Conservation (phyloP, 345 rosid genomes). For the Gossypioides kirkii region DNA sequence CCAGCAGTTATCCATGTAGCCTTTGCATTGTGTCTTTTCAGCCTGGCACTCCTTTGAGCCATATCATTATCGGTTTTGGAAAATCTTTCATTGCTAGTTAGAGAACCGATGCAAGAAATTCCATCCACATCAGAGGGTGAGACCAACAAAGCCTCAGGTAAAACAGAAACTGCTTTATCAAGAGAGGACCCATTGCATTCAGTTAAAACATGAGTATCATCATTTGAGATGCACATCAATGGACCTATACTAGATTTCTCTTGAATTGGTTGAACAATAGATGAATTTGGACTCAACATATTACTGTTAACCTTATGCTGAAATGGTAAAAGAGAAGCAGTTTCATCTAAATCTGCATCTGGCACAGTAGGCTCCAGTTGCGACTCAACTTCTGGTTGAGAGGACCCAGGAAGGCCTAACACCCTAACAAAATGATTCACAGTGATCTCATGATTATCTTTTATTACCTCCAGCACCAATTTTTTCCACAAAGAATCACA, state of each 20-base stretch:
- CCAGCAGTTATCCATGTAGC: conserved; percentile 40
- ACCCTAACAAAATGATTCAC: conserved; percentile 23
- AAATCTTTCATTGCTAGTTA: conserved; percentile 13
- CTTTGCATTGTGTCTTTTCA: conserved; percentile 4
- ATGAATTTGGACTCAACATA: background rate
- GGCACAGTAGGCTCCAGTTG: conserved; percentile 13
- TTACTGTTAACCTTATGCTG: conserved; percentile 15
- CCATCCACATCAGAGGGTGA: conserved; percentile 24
- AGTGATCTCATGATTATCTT: conserved; percentile 34
- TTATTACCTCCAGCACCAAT: conserved; percentile 46
- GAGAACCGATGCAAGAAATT: conserved; percentile 18
- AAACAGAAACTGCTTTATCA: conserved; percentile 13
- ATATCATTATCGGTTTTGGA: conserved; percentile 19
- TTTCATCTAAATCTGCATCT: conserved; percentile 2
- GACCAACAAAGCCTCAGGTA: conserved; percentile 22
- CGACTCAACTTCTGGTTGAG: conserved; percentile 17
- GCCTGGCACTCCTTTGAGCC: background rate
- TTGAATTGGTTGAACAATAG: conserved; percentile 2
- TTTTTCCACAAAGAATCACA: conserved; percentile 29
- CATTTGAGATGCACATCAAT: background rate
- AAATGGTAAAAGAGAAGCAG: conserved; percentile 7
- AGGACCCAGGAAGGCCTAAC: conserved; percentile 18
- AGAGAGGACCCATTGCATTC: conserved; percentile 20
- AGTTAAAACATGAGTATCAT: conserved; percentile 17
- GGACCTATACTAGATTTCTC: conserved; percentile 14